These are phyloP conservation scores for Gaultheria prostrata DNA, from an alignment of 148 eudicot genomes.

Conservation along the genomic window DNA sequence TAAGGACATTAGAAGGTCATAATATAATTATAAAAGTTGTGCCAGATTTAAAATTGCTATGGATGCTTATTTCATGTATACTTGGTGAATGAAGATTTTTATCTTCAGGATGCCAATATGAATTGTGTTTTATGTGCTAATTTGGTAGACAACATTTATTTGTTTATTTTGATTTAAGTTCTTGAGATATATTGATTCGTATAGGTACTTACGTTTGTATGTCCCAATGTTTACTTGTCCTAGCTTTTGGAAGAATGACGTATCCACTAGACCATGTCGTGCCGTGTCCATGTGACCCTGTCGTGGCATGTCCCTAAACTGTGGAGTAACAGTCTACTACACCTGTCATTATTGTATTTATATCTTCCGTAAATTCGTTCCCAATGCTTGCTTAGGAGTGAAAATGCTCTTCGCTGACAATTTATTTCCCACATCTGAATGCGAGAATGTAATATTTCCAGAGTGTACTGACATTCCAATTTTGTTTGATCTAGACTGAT, in stretches of 20 bases:
- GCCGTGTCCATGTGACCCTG: neutral
- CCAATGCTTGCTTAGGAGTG: neutral
- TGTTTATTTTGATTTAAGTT: neutral
- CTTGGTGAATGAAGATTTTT: neutral
- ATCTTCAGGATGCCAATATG: neutral
- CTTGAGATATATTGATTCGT: neutral
- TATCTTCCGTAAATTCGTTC: neutral
- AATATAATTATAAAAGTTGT: neutral
- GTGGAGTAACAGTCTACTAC: neutral
- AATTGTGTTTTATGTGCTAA: neutral
- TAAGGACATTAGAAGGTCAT: neutral
- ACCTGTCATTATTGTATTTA: neutral
- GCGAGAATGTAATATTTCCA: neutral
- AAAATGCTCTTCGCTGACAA: neutral
- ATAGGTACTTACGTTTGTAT: neutral
- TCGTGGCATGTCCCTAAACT: neutral
- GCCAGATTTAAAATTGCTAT: neutral
- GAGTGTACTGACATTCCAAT: slow-evolving; percentile 9
- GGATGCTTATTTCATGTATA: neutral
- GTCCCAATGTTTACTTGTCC: neutral
- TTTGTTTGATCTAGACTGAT: slow-evolving; percentile 32
- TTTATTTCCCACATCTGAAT: neutral
- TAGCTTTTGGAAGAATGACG: too few relatives aligned
- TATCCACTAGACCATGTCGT: too few relatives aligned
- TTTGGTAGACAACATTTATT: neutral